Conservation (phyloP, 192 early-diverging fungal genomes). For the Tieghemiomyces parasiticus region DNA sequence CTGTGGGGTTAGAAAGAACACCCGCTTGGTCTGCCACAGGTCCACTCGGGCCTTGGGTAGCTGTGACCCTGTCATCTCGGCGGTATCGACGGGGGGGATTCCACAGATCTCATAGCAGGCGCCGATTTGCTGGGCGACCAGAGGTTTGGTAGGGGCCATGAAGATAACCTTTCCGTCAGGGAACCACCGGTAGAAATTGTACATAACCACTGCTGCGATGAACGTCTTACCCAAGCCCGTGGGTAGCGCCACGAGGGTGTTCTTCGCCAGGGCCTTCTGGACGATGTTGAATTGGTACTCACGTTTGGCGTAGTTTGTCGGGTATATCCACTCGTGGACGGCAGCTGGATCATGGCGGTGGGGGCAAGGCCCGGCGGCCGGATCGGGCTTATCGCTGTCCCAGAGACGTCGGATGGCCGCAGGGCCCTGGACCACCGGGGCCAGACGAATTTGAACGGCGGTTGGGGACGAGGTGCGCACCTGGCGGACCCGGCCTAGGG, state of each 20-base stretch:
- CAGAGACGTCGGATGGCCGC: background rate
- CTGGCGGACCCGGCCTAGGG: background rate
- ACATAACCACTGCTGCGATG: slow-evolving; percentile 91
- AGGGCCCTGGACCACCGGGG: background rate
- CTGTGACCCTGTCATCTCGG: slow-evolving; percentile 51
- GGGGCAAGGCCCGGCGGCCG: background rate
- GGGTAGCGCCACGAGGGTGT: slow-evolving; percentile 74
- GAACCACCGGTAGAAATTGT: slow-evolving; percentile 84
- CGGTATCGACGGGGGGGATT: slow-evolving; percentile 43
- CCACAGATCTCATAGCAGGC: slow-evolving; percentile 73
- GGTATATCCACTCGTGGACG: slow-evolving; percentile 48
- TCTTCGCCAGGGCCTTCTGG: slow-evolving; percentile 52
- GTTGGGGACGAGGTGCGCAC: background rate
- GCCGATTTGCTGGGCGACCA: slow-evolving; percentile 83
- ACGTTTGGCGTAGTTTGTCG: slow-evolving; percentile 50
- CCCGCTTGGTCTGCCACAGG: slow-evolving; percentile 48
- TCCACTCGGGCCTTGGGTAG: slow-evolving; percentile 31
- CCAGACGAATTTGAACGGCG: background rate
- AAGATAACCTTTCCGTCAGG: slow-evolving; percentile 71
- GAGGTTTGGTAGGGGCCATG: slow-evolving; percentile 82
- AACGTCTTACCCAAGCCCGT: slow-evolving; percentile 89
- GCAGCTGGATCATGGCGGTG: background rate
- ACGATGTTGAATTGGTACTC: slow-evolving; percentile 86
- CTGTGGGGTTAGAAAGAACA: slow-evolving; percentile 83
- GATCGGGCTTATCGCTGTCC: background rate